phyloP scores from a whole-genome alignment of 192 early-diverging fungal species.

The Pilaira anomala region DNA sequence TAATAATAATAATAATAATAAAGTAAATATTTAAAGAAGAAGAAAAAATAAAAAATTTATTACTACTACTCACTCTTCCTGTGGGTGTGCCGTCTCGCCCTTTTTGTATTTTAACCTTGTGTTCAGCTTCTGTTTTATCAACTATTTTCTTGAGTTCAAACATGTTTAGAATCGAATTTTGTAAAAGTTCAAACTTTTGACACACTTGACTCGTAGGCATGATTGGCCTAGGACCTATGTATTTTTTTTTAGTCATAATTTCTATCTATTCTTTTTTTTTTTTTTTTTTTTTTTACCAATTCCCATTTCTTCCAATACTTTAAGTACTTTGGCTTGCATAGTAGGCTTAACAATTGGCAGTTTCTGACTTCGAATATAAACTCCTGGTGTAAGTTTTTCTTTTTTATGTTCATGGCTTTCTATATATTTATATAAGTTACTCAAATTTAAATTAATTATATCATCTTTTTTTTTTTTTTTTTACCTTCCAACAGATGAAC shows the following conservation, averaged over 20 bases:
- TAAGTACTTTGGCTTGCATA: slow-evolving; percentile 45
- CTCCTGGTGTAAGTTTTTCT: slow-evolving; percentile 59
- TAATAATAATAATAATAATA: not conserved
- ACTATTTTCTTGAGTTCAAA: slow-evolving; percentile 80
- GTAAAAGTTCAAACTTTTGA: slow-evolving; percentile 74
- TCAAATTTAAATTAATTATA: not conserved
- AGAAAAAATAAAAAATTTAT: not conserved
- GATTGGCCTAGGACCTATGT: slow-evolving; percentile 54
- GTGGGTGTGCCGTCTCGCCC: slow-evolving; percentile 9
- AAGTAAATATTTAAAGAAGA: too few relatives aligned
- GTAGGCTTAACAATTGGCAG: slow-evolving; percentile 52
- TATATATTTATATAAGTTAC: not conserved
- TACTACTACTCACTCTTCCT: not conserved
- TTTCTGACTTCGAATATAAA: slow-evolving; percentile 60
- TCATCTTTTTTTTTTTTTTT: not conserved
- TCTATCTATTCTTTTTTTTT: not conserved
- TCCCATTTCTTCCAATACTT: slow-evolving; percentile 56
- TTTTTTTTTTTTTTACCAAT: slow-evolving; percentile 37
- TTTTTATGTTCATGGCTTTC: slow-evolving; percentile 32
- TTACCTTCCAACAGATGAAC: slow-evolving; percentile 17
- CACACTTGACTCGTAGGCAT: slow-evolving; percentile 84
- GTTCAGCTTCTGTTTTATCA: slow-evolving; percentile 79
- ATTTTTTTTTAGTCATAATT: not conserved
- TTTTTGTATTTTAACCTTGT: slow-evolving; percentile 17
- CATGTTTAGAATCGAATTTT: slow-evolving; percentile 68